phyloP scores from a whole-genome alignment of 2,329 filamentous ascomycete species.

The Monosporascus cannonballus region DNA sequence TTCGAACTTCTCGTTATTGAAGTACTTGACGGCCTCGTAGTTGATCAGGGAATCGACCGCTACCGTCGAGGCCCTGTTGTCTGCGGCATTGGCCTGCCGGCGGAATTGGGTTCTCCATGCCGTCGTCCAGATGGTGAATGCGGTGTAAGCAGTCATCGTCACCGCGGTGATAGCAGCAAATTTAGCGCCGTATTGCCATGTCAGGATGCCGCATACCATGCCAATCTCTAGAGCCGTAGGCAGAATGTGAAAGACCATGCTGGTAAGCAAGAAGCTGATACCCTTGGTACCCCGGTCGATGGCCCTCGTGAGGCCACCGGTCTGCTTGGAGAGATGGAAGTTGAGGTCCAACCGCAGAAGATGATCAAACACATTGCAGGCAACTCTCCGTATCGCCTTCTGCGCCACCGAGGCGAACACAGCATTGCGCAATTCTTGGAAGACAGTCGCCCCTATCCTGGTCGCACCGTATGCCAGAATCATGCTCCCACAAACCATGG shows the following conservation, averaged over 20 bases:
- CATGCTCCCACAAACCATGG: slow-evolving; percentile 84
- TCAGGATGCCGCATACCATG: slow-evolving; percentile 93
- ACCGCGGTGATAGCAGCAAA: slow-evolving; percentile 86
- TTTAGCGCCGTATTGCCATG: slow-evolving; percentile 86
- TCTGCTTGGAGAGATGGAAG: slow-evolving; percentile 93
- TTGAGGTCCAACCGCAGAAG: slow-evolving; percentile 81
- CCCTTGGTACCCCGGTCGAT: slow-evolving; percentile 97
- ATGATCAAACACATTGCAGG: slow-evolving; percentile 88
- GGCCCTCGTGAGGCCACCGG: slow-evolving; percentile 85
- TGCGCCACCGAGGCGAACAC: slow-evolving; percentile 96
- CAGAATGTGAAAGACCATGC: slow-evolving; percentile 97
- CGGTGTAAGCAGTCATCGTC: slow-evolving; percentile 91
- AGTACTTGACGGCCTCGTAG: slow-evolving; percentile 98
- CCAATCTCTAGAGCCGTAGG: slow-evolving; percentile 90
- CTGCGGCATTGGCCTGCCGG: slow-evolving; percentile 89
- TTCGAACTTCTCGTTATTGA: slow-evolving; percentile 97
- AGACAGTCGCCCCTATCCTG: slow-evolving; percentile 80
- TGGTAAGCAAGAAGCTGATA: slow-evolving; percentile 93
- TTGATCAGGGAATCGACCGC: slow-evolving; percentile 97
- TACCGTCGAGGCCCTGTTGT: slow-evolving; percentile 91
- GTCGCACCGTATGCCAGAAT: slow-evolving; percentile 89
- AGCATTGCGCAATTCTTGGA: slow-evolving; percentile 91
- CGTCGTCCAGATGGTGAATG: slow-evolving; percentile 96
- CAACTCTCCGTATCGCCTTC: slow-evolving; percentile 88
- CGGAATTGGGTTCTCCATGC: slow-evolving; percentile 97